Evolutionary conservation across 805 yeast genomes (phyloP), one percentile per base, ranked within the genome.

Genomic region (Ogataea ramenticola): DNA sequence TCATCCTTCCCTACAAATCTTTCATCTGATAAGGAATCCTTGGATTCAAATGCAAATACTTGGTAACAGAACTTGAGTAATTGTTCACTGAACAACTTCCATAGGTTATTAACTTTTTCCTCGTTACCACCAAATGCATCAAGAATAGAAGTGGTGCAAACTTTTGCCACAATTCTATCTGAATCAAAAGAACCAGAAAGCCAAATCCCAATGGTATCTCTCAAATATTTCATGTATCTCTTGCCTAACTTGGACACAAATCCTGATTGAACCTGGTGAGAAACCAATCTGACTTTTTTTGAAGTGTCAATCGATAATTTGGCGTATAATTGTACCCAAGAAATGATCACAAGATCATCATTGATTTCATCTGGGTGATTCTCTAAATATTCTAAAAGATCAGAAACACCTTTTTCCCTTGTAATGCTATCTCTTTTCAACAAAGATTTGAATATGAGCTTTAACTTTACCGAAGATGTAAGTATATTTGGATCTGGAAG

Each of bases 381-480:
- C 39, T 54, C 57, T 3, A 75, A 48, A 27, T 63, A 55, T 3
- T 60, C 53, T 3, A 69, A 53, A 27, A 83, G 57, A 36, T 85
- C 95, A 6, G 51, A 57, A 22, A 88, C 66, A 1, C 93, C 88
- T 57, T 82, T 86, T 52, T 87, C 96, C 56, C 81, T 85, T 0
- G 98, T 91, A n/a, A 79, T 80, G 7, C 82, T 74, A 55, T 89
- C 96, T 56, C 84, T 77, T 61, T 89, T 90, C 58, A 83, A 58
- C 41, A 90, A 61, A 10, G 85, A 77, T 57, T 85, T 89, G 68
- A 89, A 83, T n/a, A 80, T 67, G 11, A 89, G 66, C 36, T 75
- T 74, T 44, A 84, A 60, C 11, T 67, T 65, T 15, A 64, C 49
- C 2, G 82, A 68, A 36, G 78, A 65, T 11, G 64, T 46, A 6